Conservation (phyloP, 1,284 basidiomycete species). For the Athelia sp. region DNA sequence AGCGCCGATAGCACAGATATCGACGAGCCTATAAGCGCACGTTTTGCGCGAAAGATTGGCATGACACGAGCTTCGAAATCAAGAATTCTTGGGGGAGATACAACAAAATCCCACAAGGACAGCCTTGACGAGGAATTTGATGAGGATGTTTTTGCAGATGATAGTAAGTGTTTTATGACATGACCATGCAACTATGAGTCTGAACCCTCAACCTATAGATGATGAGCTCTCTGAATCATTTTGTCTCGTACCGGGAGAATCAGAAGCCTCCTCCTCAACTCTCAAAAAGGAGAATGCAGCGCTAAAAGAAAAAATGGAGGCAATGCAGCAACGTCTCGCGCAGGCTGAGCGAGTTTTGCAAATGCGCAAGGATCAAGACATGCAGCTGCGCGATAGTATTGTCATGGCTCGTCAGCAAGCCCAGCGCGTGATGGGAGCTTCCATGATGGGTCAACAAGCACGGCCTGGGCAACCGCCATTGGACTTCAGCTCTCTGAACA, state of each 20-base stretch:
- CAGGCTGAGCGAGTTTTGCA: slow-evolving; percentile 57
- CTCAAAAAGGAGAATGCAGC: slow-evolving; percentile 62
- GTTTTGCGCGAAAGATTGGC: slow-evolving; percentile 41
- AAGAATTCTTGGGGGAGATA: slow-evolving; percentile 14
- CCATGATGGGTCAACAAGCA: slow-evolving; percentile 44
- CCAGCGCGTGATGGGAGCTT: slow-evolving; percentile 70
- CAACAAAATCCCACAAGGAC: neutral
- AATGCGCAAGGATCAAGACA: slow-evolving; percentile 69
- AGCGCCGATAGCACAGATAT: slow-evolving; percentile 60
- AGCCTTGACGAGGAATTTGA: slow-evolving; percentile 32
- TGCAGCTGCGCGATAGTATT: slow-evolving; percentile 72
- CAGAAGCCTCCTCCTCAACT: slow-evolving; percentile 40
- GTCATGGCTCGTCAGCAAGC: slow-evolving; percentile 74
- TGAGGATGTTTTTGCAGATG: slow-evolving; percentile 26
- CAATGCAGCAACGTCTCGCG: slow-evolving; percentile 50
- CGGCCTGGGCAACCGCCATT: slow-evolving; percentile 26
- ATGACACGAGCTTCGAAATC: slow-evolving; percentile 6
- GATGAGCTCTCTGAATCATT: slow-evolving; percentile 76
- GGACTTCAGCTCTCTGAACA: slow-evolving; percentile 49
- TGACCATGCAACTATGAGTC: neutral
- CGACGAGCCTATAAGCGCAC: slow-evolving; percentile 53
- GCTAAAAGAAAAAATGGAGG: slow-evolving; percentile 55
- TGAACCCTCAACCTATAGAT: slow-evolving; percentile 22
- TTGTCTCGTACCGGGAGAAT: slow-evolving; percentile 60
- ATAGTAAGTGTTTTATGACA: neutral